Conservation (phyloP, 345 rosid species). For the Combretum micranthum region DNA sequence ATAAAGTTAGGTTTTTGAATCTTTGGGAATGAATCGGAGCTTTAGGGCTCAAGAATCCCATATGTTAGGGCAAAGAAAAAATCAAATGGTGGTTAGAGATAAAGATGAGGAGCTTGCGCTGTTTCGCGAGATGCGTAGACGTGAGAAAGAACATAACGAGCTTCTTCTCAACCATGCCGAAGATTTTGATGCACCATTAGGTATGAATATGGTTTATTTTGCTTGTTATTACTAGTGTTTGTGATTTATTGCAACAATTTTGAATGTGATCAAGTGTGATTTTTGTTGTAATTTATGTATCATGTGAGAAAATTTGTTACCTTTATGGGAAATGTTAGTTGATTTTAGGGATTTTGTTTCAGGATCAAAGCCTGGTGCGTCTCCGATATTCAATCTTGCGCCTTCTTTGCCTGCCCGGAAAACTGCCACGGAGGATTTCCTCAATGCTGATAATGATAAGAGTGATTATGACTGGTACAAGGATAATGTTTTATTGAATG, state of each 20-base stretch:
- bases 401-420: conserved; percentile 45
- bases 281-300: not conserved
- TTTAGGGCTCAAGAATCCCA: conserved; percentile 75
- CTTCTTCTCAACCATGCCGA: conserved; percentile 51
- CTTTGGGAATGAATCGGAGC: conserved; percentile 78
- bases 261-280: no score
- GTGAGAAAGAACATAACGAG: conserved; percentile 68
- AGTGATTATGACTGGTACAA: conserved; percentile 93
- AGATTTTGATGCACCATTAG: conserved; percentile 70
- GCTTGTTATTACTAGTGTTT: no score
- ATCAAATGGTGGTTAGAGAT: conserved; percentile 63
- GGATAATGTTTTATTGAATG: no score
- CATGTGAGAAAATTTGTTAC: not conserved
- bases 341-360: conserved; percentile 2
- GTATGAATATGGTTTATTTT: conserved; percentile 17
- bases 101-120: conserved; percentile 89
- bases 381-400: conserved; percentile 74
- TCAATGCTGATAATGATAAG: conserved; percentile 82
- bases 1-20: conserved; percentile 1
- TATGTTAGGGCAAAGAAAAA: conserved; percentile 79
- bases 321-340: not conserved
- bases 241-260: no score
- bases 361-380: conserved; percentile 81
- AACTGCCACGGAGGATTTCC: conserved; percentile 80
- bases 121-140: conserved; percentile 88